These are phyloP conservation scores for Kockovaella imperatae DNA, from an alignment of 768 basidiomycete species.

Conservation along the genomic window DNA sequence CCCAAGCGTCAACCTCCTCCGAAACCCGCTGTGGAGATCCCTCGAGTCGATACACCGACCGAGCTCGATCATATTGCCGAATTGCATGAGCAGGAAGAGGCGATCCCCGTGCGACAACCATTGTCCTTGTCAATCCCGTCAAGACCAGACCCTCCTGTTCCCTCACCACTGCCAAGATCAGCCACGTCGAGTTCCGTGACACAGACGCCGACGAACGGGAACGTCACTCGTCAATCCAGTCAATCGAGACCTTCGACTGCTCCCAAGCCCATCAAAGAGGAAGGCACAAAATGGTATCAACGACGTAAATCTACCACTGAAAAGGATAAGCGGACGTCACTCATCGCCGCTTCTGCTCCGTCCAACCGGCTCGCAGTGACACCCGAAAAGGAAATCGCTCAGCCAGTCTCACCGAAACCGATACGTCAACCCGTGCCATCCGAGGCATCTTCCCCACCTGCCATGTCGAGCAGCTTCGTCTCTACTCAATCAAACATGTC, in stretches of 20 bases:
- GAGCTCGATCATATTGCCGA: background rate
- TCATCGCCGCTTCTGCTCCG: background rate
- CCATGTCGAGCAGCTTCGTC: slow-evolving; percentile 2
- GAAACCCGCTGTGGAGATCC: background rate
- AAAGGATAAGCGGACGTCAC: background rate
- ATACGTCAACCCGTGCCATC: too few species aligned
- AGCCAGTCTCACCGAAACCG: too few species aligned
- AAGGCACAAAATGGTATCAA: slow-evolving; percentile 10
- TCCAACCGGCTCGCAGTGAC: background rate
- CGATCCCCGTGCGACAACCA: too few species aligned
- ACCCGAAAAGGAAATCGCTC: too few species aligned
- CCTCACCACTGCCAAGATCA: too few species aligned
- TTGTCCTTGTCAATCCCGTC: too few species aligned
- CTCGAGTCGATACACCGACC: slow-evolving; percentile 4
- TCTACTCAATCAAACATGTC: slow-evolving; percentile 8
- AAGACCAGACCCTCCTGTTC: too few species aligned
- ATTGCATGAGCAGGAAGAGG: too few species aligned
- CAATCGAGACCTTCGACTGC: background rate
- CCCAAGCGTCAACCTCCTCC: slow-evolving; percentile 9
- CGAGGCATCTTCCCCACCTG: too few species aligned
- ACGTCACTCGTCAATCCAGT: background rate
- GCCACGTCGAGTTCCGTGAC: too few species aligned
- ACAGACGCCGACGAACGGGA: slow-evolving; percentile 2
- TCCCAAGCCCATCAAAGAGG: background rate
- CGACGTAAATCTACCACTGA: background rate